Evolutionary conservation across 495 filamentous ascomycete species (phyloP), one percentile per base, ranked within the genome.

Genomic region (Xylaria palmicola): DNA sequence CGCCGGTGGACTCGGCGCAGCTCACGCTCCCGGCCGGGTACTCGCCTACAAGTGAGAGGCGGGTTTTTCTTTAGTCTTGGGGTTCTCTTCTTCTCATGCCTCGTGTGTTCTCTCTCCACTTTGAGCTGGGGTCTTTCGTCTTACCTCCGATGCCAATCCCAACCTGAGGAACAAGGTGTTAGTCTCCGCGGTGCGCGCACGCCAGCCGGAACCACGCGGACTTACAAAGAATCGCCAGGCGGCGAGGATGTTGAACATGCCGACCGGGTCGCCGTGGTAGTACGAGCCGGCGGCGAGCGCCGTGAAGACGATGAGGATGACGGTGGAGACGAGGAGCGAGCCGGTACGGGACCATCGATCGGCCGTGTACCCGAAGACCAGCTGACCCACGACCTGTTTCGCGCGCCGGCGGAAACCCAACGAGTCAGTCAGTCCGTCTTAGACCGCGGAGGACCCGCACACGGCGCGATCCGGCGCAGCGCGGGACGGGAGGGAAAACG

Each of bases 11-110:
- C 74, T 97, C 93, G 19, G 91, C 90, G 52, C 85, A 88, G 0
- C 88, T 88, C 4, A 96, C 93, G 53, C 86, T 90, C 5, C 92
- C 93, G 7, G 93, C 92, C 8, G 93, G 93, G 69, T 96, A 96
- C 70, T 97, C 92, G 57, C 92, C 78, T 71, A 50, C 40, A 65
- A n/a, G n/a, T n/a, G n/a, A n/a, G n/a, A n/a, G n/a, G n/a, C n/a
- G n/a, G n/a, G n/a, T n/a, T n/a, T n/a, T n/a, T n/a, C n/a, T n/a
- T n/a, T n/a, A n/a, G n/a, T n/a, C n/a, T n/a, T n/a, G n/a, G n/a
- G n/a, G n/a, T n/a, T n/a, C n/a, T n/a, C n/a, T n/a, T n/a, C n/a
- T n/a, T n/a, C n/a, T n/a, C n/a, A n/a, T n/a, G n/a, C n/a, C n/a
- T n/a, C n/a, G n/a, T n/a, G n/a, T n/a, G n/a, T n/a, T n/a, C n/a